Evolutionary conservation across 352 stramenopile species (phyloP).

Genomic region (Globisporangium polare): DNA sequence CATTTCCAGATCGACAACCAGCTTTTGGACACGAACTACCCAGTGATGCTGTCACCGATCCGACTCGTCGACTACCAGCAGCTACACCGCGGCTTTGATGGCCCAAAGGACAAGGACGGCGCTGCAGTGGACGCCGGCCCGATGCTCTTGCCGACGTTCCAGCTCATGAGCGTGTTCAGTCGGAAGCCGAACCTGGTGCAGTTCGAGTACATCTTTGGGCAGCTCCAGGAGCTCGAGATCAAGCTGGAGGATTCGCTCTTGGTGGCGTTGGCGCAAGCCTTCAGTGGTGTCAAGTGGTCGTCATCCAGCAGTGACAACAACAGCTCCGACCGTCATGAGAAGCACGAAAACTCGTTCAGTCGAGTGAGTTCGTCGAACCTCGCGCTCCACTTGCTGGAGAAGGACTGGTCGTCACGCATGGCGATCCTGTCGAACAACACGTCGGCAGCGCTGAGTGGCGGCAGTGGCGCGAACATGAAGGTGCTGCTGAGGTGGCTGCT

Average conservation of each 20-base stretch:
- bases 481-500: slow-evolving; percentile 76
- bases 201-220: slow-evolving; percentile 86
- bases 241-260: slow-evolving; percentile 80
- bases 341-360: slow-evolving; percentile 6
- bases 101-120: slow-evolving; percentile 16
- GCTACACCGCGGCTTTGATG: slow-evolving; percentile 46
- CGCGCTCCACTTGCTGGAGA: slow-evolving; percentile 46
- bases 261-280: slow-evolving; percentile 69
- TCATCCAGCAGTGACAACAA: slow-evolving; percentile 8
- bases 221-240: slow-evolving; percentile 84
- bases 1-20: slow-evolving; percentile 87
- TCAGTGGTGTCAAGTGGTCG: slow-evolving; percentile 70
- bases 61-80: slow-evolving; percentile 60
- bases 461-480: slow-evolving; percentile 59
- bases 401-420: slow-evolving; percentile 47
- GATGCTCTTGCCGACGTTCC: slow-evolving; percentile 70
- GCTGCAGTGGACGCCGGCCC: slow-evolving; percentile 12
- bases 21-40: slow-evolving; percentile 81
- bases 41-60: slow-evolving; percentile 70
- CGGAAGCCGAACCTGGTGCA: slow-evolving; percentile 61
- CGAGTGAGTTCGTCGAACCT: slow-evolving; percentile 28
- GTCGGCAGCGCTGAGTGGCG: slow-evolving; percentile 21
- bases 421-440: slow-evolving; percentile 34
- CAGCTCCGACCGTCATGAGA: slow-evolving; percentile 19
- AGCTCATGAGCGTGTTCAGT: slow-evolving; percentile 77